Conservation (phyloP, 768 basidiomycete genomes). For the Melanogaster broomeanus region DNA sequence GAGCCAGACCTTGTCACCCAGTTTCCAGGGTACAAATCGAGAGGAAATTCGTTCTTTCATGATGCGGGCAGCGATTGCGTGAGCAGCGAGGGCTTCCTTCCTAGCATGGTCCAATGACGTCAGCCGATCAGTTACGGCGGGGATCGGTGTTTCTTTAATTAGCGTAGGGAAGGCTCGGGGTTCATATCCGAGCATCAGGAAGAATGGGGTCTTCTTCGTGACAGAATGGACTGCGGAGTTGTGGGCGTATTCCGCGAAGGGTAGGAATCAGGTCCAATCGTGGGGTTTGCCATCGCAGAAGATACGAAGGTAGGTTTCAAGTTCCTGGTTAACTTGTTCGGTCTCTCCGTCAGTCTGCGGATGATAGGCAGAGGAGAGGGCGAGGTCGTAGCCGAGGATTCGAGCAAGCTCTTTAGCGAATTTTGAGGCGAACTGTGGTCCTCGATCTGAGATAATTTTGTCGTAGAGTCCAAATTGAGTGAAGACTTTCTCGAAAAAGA, state of each 20-base stretch:
- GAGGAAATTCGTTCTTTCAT: neutral
- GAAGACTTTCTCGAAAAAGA: neutral
- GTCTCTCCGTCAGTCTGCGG: conserved; percentile 42
- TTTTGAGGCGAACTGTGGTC: neutral
- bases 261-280: no score
- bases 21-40: neutral
- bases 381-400: neutral
- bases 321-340: conserved; percentile 8
- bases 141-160: neutral
- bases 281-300: neutral
- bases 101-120: neutral
- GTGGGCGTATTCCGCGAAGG: no score
- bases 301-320: neutral
- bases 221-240: neutral
- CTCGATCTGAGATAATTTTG: neutral
- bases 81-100: neutral
- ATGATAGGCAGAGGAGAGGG: conserved; percentile 36
- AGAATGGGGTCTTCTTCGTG: neutral
- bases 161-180: neutral
- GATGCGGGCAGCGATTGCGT: neutral
- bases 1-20: conserved; percentile 2
- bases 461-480: neutral
- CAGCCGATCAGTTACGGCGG: neutral
- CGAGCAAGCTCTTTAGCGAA: no score
- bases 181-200: neutral